These are phyloP conservation scores for Bassia scoparia DNA, from an alignment of 148 eudicot genomes.

Conservation along the genomic window DNA sequence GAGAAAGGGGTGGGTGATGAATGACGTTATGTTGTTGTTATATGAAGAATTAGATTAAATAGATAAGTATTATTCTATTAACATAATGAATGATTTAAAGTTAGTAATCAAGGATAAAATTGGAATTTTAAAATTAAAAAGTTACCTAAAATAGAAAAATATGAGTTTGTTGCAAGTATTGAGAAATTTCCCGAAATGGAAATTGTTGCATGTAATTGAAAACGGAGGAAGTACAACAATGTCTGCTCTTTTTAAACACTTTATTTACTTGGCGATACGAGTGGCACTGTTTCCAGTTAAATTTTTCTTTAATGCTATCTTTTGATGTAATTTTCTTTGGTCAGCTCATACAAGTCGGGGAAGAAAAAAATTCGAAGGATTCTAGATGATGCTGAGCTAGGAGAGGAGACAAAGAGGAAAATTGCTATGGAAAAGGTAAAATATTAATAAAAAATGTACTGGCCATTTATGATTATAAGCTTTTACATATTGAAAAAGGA, in stretches of 20 bases:
- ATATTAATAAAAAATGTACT: not conserved
- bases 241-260: not conserved
- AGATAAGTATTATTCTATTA: too few relatives aligned
- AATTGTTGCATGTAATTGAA: too few relatives aligned
- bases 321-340: constrained; percentile 4
- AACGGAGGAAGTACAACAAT: too few relatives aligned
- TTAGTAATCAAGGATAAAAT: too few relatives aligned
- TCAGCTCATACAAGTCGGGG: constrained; percentile 47
- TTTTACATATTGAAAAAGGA: not conserved
- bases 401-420: constrained; percentile 94
- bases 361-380: constrained; percentile 94
- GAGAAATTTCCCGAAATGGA: too few relatives aligned
- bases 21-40: too few relatives aligned
- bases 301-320: not conserved
- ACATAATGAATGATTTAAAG: too few relatives aligned
- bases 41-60: too few relatives aligned
- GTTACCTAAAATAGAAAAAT: too few relatives aligned
- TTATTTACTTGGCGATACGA: not conserved
- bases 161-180: too few relatives aligned
- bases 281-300: not conserved
- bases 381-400: constrained; percentile 90
- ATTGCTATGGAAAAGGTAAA: constrained; percentile 97
- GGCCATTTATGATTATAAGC: not conserved
- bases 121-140: too few relatives aligned
- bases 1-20: too few relatives aligned